A percentile compares a stretch with the other conserved stretches of the same genome.
These are phyloP conservation scores for Pugionium cornutum DNA, from an alignment of 345 rosid species.

Conservation along the genomic window DNA sequence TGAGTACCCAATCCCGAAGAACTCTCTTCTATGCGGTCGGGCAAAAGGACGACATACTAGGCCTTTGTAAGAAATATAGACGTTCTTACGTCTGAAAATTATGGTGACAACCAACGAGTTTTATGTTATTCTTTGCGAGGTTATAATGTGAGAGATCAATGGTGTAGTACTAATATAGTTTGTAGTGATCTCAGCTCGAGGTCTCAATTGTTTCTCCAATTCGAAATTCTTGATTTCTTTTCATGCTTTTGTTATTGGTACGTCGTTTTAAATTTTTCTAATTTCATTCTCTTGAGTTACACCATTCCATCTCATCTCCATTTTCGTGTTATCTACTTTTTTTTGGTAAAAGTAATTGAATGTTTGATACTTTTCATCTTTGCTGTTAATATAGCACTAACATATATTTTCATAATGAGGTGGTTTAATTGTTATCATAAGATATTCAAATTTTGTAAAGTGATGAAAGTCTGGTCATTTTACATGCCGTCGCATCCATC, in stretches of 20 bases:
- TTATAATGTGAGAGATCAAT: constrained; percentile 23
- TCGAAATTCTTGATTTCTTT: constrained; percentile 17
- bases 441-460: no score
- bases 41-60: constrained; percentile 77
- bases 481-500: no score
- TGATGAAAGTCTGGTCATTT: no score
- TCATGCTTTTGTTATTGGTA: constrained; percentile 2
- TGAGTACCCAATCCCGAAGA: constrained; percentile 88
- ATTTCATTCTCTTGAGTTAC: background rate
- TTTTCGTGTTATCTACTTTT: no score
- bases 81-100: constrained; percentile 7
- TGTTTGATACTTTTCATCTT: no score
- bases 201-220: constrained; percentile 43
- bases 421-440: no score
- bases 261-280: background rate
- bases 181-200: constrained; percentile 53
- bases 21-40: constrained; percentile 76
- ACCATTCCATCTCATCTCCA: background rate
- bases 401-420: no score
- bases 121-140: constrained; percentile 30
- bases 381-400: no score
- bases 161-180: constrained; percentile 23
- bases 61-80: constrained; percentile 49
- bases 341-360: no score
- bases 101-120: constrained; percentile 26